phyloP scores from a whole-genome alignment of 495 filamentous ascomycete genomes.

The Platismatia glauca region DNA sequence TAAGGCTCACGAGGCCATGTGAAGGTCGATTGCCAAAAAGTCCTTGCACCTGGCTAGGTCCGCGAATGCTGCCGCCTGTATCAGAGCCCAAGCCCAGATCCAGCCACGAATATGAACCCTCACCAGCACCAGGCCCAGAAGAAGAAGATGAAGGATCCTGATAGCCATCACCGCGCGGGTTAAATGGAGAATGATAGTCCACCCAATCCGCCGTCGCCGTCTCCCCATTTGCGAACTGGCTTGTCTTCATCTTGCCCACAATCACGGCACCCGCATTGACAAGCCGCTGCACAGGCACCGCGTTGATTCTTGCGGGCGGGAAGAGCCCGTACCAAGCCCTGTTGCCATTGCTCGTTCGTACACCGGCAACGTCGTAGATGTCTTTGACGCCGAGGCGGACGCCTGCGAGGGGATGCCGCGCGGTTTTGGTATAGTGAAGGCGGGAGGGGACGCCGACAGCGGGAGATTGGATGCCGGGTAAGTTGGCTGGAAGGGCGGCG shows the following conservation, averaged over 20 bases:
- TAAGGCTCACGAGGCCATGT: conserved; percentile 38
- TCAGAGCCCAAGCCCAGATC: conserved; percentile 45
- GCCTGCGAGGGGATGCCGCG: conserved; percentile 38
- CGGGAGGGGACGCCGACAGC: conserved; percentile 45
- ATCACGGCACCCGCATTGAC: conserved; percentile 51
- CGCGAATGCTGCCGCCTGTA: conserved; percentile 41
- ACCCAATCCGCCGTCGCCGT: conserved; percentile 45
- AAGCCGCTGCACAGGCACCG: conserved; percentile 43
- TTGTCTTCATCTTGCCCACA: conserved; percentile 51
- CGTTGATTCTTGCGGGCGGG: conserved; percentile 37
- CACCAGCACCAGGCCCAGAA: conserved; percentile 38
- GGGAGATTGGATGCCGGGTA: conserved; percentile 29
- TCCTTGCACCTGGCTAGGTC: conserved; percentile 40
- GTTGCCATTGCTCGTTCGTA: conserved; percentile 46
- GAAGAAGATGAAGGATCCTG: conserved; percentile 40
- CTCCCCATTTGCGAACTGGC: conserved; percentile 52
- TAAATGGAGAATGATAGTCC: conserved; percentile 46
- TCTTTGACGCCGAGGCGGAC: conserved; percentile 55
- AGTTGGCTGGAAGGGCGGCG: conserved; percentile 35
- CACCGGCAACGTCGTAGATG: conserved; percentile 47
- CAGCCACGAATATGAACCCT: conserved; percentile 47
- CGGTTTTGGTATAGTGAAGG: conserved; percentile 41
- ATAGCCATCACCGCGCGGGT: conserved; percentile 51
- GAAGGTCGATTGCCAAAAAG: conserved; percentile 43
- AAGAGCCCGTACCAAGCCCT: conserved; percentile 48